Conservation (phyloP, 768 basidiomycete species). For the Pleurotus ostreatus region DNA sequence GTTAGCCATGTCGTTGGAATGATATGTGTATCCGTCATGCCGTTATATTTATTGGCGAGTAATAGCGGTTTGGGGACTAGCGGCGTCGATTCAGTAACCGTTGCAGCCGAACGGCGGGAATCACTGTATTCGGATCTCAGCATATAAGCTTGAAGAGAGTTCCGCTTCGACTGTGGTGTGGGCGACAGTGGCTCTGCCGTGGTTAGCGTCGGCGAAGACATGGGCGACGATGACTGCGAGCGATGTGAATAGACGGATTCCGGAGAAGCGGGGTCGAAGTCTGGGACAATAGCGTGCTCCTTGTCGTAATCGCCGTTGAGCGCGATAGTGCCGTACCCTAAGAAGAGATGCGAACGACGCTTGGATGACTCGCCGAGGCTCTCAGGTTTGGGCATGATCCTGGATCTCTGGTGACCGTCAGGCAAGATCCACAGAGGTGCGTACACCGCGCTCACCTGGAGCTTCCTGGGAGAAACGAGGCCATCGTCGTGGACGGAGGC, state of each 20-base stretch:
- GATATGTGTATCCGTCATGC: not conserved
- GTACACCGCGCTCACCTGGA: too few species aligned
- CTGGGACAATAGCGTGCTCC: not conserved
- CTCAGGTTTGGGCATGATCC: not conserved
- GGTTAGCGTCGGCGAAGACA: not conserved
- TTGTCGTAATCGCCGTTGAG: not conserved
- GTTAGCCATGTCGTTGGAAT: not conserved
- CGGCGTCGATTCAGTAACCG: constrained; percentile 24
- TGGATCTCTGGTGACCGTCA: not conserved
- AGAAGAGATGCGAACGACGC: not conserved
- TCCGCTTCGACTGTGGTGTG: not conserved
- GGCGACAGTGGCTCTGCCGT: constrained; percentile 26
- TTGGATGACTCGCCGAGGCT: not conserved
- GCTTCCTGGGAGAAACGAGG: not conserved
- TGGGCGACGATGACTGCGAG: not conserved
- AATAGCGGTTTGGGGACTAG: not conserved
- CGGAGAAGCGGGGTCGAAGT: not conserved
- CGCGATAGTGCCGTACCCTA: not conserved
- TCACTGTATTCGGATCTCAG: not conserved
- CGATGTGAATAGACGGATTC: not conserved
- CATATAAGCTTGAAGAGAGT: not conserved
- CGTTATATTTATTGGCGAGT: not conserved
- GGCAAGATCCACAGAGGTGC: not conserved
- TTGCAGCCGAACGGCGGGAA: constrained; percentile 22
- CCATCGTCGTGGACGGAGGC: not conserved